Conservation (phyloP, 2,329 filamentous ascomycete species). For the Tolypocladium capitatum region DNA sequence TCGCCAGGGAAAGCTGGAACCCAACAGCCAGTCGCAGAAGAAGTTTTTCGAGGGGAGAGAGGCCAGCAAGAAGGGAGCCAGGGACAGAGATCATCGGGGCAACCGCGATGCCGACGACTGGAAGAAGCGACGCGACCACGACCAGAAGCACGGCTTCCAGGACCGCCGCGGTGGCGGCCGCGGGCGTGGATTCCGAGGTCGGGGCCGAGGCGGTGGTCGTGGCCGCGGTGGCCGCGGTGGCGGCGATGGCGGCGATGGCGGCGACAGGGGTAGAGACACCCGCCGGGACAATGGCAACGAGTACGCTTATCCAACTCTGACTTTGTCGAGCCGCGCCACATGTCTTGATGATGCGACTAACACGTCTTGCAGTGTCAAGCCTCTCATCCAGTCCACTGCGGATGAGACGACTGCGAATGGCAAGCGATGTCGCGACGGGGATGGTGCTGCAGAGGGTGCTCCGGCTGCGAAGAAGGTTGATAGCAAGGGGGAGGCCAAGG, state of each 20-base stretch:
- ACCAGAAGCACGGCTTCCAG: constrained; percentile 47
- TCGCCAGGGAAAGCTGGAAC: constrained; percentile 53
- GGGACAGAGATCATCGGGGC: constrained; percentile 22
- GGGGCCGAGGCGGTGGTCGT: constrained; percentile 27
- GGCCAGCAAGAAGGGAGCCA: constrained; percentile 15
- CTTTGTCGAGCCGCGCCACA: not conserved
- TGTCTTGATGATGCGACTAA: constrained; percentile 4
- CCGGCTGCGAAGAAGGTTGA: constrained; percentile 51
- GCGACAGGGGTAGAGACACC: constrained; percentile 19
- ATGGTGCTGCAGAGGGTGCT: constrained; percentile 24
- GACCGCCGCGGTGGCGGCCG: constrained; percentile 31
- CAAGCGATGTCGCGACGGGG: constrained; percentile 45
- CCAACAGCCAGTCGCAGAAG: constrained; percentile 30
- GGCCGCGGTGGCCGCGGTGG: constrained; percentile 22
- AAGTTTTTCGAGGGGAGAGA: constrained; percentile 38
- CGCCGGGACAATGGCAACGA: constrained; percentile 15
- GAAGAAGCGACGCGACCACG: constrained; percentile 50
- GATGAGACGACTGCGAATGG: constrained; percentile 24
- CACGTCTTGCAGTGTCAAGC: constrained; percentile 8
- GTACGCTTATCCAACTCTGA: constrained; percentile 10
- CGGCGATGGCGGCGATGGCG: constrained; percentile 17
- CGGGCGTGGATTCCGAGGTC: constrained; percentile 24
- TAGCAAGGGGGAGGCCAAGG: constrained; percentile 26
- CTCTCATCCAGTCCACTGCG: constrained; percentile 33
- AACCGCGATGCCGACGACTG: constrained; percentile 42